phyloP scores from a whole-genome alignment of 129 eudicot genomes.

The Flaveria ramosissima region DNA sequence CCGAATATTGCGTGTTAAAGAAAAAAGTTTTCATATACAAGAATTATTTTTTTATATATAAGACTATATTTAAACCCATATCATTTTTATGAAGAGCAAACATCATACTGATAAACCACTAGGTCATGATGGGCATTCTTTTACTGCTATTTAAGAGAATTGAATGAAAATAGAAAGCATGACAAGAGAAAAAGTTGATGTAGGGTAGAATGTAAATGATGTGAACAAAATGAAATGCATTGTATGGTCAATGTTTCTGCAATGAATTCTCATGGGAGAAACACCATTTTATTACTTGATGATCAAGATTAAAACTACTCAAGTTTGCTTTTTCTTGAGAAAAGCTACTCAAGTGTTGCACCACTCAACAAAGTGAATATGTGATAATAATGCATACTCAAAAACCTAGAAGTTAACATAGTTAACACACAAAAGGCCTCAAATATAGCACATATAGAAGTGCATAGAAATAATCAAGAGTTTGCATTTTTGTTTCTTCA shows the following conservation, averaged over 20 bases:
- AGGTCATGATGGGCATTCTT: slow-evolving; percentile 4
- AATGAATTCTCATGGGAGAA: slow-evolving; percentile 29
- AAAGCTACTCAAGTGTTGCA: slow-evolving; percentile 43
- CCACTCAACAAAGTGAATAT: slow-evolving; percentile 47
- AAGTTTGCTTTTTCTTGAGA: slow-evolving; percentile 61
- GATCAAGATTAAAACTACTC: slow-evolving; percentile 61
- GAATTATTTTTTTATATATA: too few species aligned
- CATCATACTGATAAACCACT: too few species aligned
- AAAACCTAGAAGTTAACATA: slow-evolving; percentile 13
- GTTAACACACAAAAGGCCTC: slow-evolving; percentile 18
- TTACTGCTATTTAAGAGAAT: slow-evolving; percentile 11
- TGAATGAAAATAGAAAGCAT: slow-evolving; percentile 7
- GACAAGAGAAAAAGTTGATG: slow-evolving; percentile 8
- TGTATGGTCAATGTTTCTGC: slow-evolving; percentile 35
- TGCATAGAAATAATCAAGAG: slow-evolving; percentile 27
- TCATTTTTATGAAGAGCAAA: too few species aligned
- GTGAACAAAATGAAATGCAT: slow-evolving; percentile 26
- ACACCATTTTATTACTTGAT: slow-evolving; percentile 46
- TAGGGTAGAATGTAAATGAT: slow-evolving; percentile 33
- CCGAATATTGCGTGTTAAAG: too few species aligned
- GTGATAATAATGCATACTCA: slow-evolving; percentile 31
- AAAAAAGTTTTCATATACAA: too few species aligned
- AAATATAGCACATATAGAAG: slow-evolving; percentile 11
- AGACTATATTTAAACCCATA: too few species aligned
- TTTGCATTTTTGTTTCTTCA: slow-evolving; percentile 11